These are phyloP conservation scores for Moesziomyces sp. DNA, from an alignment of 1,284 basidiomycete species.

Conservation along the genomic window DNA sequence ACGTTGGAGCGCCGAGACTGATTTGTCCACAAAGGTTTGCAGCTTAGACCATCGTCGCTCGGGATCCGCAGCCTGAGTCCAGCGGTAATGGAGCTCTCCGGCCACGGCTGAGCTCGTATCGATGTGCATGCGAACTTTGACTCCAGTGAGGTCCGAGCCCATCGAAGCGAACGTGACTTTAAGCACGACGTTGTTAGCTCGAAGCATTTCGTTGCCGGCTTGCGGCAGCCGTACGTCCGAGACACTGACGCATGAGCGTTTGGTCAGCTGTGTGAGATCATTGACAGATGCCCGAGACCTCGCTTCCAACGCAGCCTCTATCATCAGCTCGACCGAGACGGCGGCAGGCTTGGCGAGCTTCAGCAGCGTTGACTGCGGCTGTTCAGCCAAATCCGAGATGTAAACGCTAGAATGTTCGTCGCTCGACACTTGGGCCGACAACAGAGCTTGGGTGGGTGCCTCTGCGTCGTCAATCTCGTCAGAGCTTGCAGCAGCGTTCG, in stretches of 20 bases:
- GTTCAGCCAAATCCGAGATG: conserved; percentile 7
- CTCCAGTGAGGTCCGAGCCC: background rate
- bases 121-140: background rate
- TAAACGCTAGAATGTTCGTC: conserved; percentile 1
- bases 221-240: background rate
- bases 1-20: conserved; percentile 7
- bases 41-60: conserved; percentile 12
- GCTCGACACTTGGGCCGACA: conserved; percentile 11
- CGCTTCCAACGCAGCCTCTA: conserved; percentile 12
- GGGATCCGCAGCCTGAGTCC: background rate
- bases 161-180: background rate
- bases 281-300: background rate
- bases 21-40: conserved; percentile 7
- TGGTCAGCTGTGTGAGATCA: background rate
- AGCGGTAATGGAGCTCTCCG: conserved; percentile 4
- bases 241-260: background rate
- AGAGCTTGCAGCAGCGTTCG: background rate
- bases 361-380: conserved; percentile 2
- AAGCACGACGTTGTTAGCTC: background rate
- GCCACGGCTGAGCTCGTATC: background rate
- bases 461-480: background rate
- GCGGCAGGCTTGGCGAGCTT: conserved; percentile 1
- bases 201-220: background rate
- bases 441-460: conserved; percentile 10
- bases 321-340: conserved; percentile 15